Evolutionary conservation across 73 alveolate genomes (phyloP), one percentile per base, ranked within the genome.

Genomic region (Durusdinium trenchii): DNA sequence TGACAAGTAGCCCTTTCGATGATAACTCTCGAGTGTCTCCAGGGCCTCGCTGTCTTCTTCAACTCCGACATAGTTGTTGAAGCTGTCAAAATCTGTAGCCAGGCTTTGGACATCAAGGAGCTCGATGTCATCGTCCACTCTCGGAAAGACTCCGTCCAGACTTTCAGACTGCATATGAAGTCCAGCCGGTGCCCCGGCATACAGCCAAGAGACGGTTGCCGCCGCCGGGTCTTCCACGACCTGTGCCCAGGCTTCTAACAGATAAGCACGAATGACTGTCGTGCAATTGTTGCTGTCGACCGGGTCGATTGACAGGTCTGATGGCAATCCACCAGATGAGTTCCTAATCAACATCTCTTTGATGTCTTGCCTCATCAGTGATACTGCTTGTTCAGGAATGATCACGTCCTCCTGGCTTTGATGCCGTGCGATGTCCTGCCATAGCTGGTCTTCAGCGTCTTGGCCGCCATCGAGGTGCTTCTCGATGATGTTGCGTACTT

Each of bases 161-260:
- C 40, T 50, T 32, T 87, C 60, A 14, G 40, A 1, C 7, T 6
- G 14, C 30, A 0, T 0, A 1, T 40, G 4, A 0, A 87, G 23
- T 0, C 86, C 84, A 0, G 95, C 95, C 9, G 95, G 95, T 1
- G 95, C 85, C 26, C 92, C 92, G 4, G 4, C 47, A 1, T 3
- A 30, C 20, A 82, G 71, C 92, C 92, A 82, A 4, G 28, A n/a
- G 28, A 35, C 92, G 30, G 35, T 47, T 16, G 50, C 26, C 4
- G 14, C n/a, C 30, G 57, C 92, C 7, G 92, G 92, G 6, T 82
- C 92, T 9, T 32, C 36, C 10, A 40, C 52, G 28, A 40, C 54
- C 52, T 38, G 32, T 52, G 86, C 86, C 86, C 50, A 38, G 50
- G 30, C 30, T 28, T 40, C 38, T 5, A 75, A 52, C 50, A 75